Percentiles rank a stretch among this genome's conserved stretches.
These are phyloP conservation scores for Entophlyctis helioformis DNA, from an alignment of 192 early-diverging fungal species.

Conservation along the genomic window DNA sequence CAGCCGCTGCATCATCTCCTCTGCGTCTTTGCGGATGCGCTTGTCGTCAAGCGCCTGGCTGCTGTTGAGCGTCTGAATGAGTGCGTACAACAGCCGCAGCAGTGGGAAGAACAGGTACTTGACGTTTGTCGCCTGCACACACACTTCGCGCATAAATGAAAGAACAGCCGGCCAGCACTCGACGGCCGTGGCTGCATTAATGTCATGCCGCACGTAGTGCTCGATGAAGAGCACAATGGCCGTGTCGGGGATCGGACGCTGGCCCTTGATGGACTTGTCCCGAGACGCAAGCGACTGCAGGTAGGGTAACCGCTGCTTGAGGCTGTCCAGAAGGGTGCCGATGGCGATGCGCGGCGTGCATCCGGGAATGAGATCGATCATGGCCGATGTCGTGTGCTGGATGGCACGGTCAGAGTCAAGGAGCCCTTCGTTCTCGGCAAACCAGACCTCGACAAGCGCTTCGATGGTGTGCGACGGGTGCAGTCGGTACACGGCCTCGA, in stretches of 20 bases:
- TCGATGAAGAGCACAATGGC: conserved; percentile 52
- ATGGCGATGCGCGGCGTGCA: conserved; percentile 4
- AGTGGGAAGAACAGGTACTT: conserved; percentile 52
- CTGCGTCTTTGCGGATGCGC: conserved; percentile 41
- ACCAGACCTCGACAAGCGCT: conserved; percentile 53
- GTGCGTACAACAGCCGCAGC: conserved; percentile 41
- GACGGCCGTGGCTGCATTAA: conserved; percentile 28
- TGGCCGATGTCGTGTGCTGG: conserved; percentile 3
- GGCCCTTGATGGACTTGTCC: too few relatives aligned
- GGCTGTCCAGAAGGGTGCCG: conserved; percentile 8
- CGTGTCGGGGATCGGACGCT: conserved; percentile 60
- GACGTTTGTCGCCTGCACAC: conserved; percentile 35
- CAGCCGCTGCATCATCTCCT: conserved; percentile 24
- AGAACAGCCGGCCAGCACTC: conserved; percentile 50
- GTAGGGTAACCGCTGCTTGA: conserved; percentile 11
- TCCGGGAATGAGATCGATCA: conserved; percentile 13
- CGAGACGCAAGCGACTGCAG: too few relatives aligned
- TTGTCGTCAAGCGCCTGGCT: conserved; percentile 47
- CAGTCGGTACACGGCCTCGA: conserved; percentile 40
- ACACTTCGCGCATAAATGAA: conserved; percentile 49
- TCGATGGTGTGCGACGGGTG: conserved; percentile 48
- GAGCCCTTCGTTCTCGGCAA: conserved; percentile 17
- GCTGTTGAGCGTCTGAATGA: conserved; percentile 34
- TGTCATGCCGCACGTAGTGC: conserved; percentile 37
- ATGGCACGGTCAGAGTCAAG: neutral